Evolutionary conservation across 2,329 filamentous ascomycete genomes (phyloP), one percentile per base, ranked within the genome.

Genomic region (Tolypocladium pustulatum): DNA sequence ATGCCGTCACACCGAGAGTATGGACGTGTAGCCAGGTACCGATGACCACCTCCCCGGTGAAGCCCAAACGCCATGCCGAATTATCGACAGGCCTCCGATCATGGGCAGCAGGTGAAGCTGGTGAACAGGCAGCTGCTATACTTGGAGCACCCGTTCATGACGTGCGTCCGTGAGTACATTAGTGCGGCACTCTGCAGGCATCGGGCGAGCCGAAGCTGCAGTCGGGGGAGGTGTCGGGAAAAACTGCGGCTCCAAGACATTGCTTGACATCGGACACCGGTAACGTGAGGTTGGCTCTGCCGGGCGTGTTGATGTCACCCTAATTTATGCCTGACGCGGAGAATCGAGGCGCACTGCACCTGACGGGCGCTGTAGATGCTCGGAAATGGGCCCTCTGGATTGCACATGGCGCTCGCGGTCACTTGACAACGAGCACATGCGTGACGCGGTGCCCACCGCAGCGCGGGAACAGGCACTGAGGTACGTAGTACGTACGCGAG

Each of bases 381-480:
- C 38, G 38, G 20, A 32, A 20, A 30, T 49, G 43, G 25, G 43
- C 25, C 9, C 46, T 20, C 46, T 30, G 15, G 2, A 9, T 30
- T 7, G 25, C 40, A 17, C 22, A 5, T 5, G 25, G 13, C 8
- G 17, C 25, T 34, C 13, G 10, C 12, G 36, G 58, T 60, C 58
- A 60, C 58, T 60, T 60, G 58, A 60, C 40, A 41, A 32, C 22
- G n/a, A 34, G 17, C 30, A 51, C 56, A 60, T 58, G 58, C 58
- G 41, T 20, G 53, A 25, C 58, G 30, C 20, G 5, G 30, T 22
- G 49, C 49, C 27, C 49, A 7, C 49, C 49, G 13, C 49, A 3
- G 27, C 49, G 30, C 30, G 6, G 27, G 49, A 52, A 34, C 49
- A 52, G 49, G 49, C 30, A 34, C 8, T 5, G 22, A 46, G 13